Evolutionary conservation across 331 rosid species (phyloP).

Genomic region (Rhamnella rubrinervis): DNA sequence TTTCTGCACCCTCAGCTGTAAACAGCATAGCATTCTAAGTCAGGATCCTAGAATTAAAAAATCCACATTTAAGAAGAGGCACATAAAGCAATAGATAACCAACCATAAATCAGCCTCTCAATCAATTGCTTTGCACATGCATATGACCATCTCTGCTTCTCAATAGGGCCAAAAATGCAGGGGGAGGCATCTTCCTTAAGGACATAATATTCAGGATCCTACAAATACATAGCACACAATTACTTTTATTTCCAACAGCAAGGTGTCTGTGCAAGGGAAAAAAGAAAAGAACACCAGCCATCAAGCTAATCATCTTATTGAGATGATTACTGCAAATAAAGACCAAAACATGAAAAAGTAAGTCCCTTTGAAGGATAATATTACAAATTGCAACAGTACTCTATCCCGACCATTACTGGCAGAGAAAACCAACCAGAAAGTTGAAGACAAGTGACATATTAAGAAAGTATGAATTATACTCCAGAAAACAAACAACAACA

Average conservation of each 20-base stretch:
- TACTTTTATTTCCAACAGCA: constrained; percentile 3
- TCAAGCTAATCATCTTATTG: neutral
- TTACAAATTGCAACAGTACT: no score
- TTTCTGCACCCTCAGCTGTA: constrained; percentile 95
- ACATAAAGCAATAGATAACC: constrained; percentile 8
- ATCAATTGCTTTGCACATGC: constrained; percentile 96
- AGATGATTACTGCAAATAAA: neutral
- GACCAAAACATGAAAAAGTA: neutral
- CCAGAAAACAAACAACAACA: no score
- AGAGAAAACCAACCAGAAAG: no score
- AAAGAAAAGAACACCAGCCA: neutral
- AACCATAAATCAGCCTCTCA: constrained; percentile 90
- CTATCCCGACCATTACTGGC: no score
- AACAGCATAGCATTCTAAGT: neutral
- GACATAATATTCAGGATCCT: constrained; percentile 86
- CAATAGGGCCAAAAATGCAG: constrained; percentile 89
- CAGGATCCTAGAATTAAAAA: constrained; percentile 6
- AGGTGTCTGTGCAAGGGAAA: neutral
- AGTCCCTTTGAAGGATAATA: no score
- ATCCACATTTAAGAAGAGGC: neutral
- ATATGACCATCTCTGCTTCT: constrained; percentile 96
- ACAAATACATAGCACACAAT: constrained; percentile 14
- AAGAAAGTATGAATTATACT: no score
- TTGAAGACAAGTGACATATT: no score
- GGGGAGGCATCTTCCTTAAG: constrained; percentile 83